Percentiles rank a stretch among this genome's conserved stretches.
Conservation (phyloP, 1,139 yeast species). For the Citeromyces hawaiiensis region DNA sequence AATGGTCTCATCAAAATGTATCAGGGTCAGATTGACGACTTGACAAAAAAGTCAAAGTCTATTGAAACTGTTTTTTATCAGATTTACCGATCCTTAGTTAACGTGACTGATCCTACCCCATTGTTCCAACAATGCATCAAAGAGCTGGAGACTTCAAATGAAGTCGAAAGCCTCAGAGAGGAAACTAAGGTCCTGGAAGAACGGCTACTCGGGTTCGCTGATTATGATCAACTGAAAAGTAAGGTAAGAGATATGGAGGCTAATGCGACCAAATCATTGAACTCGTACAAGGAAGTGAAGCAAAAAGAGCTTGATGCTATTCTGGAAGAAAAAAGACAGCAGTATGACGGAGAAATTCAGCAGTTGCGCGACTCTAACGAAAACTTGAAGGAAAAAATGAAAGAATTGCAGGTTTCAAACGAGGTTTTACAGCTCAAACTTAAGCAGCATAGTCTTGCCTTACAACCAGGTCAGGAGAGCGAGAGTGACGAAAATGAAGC, state of each 20-base stretch:
- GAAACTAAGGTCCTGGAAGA: constrained; percentile 48
- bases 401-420: constrained; percentile 40
- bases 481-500: constrained; percentile 17
- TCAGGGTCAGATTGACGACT: constrained; percentile 75
- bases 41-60: constrained; percentile 65
- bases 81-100: constrained; percentile 63
- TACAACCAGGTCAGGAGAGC: background rate
- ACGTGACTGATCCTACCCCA: constrained; percentile 90
- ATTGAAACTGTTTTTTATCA: constrained; percentile 66
- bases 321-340: constrained; percentile 47
- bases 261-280: constrained; percentile 17
- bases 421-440: constrained; percentile 40
- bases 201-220: constrained; percentile 53
- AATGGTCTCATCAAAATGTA: constrained; percentile 65
- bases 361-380: constrained; percentile 21
- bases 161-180: constrained; percentile 33
- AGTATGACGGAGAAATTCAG: constrained; percentile 22
- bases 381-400: constrained; percentile 32
- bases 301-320: constrained; percentile 48
- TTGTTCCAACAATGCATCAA: constrained; percentile 61
- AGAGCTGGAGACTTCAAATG: constrained; percentile 46
- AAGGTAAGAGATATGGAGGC: constrained; percentile 38
- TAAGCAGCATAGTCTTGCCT: constrained; percentile 21
- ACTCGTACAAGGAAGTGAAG: constrained; percentile 28
- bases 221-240: constrained; percentile 63